Evolutionary conservation across 129 eudicot species (phyloP), one percentile per base, ranked within the genome.

Genomic region (Chrysanthemum lavandulifolium): DNA sequence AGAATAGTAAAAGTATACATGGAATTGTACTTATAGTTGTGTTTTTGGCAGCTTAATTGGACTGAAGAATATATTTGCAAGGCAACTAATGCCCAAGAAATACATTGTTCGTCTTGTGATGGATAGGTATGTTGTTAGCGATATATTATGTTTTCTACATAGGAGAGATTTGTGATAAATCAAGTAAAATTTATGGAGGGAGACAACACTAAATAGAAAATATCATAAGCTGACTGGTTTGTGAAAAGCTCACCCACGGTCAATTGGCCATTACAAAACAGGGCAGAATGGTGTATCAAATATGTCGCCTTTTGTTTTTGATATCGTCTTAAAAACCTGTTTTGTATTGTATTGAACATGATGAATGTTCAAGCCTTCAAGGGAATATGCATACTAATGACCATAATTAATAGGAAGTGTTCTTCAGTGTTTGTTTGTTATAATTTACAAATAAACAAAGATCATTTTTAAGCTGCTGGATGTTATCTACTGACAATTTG

Each of bases 31-130:
- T 15, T 18, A 19, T 23, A 49, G 40, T 10, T 64, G 54, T 45
- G 66, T 49, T 60, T 69, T 57, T 61, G 72, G 40, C 84, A 94
- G 99, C 97, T 63, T 94, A 73, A 90, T 94, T 81, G 99, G 99
- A 76, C 75, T 94, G 93, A 94, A 94, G 81, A 90, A 94, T 76
- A 90, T 94, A 60, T 90, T 94, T 86, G 86, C 96, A 58, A 84
- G 91, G 75, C 99, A 94, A 72, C 84, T 94, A 65, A 94, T 94
- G 99, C 99, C 99, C 3, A 94, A 86, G 96, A 97, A 94, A 76
- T 94, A 90, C 86, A 94, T 94, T 81, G 99, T 94, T 79, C 99
- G 99, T 70, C 96, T 94, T 68, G 85, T 94, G 69, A 94, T 94
- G 99, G 99, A 94, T 83, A 90, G 99, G 99, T 87, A 69, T 58